Evolutionary conservation across 2,329 filamentous ascomycete species (phyloP), one percentile per base, ranked within the genome.

Genomic region (Calonectria multiphialidica): DNA sequence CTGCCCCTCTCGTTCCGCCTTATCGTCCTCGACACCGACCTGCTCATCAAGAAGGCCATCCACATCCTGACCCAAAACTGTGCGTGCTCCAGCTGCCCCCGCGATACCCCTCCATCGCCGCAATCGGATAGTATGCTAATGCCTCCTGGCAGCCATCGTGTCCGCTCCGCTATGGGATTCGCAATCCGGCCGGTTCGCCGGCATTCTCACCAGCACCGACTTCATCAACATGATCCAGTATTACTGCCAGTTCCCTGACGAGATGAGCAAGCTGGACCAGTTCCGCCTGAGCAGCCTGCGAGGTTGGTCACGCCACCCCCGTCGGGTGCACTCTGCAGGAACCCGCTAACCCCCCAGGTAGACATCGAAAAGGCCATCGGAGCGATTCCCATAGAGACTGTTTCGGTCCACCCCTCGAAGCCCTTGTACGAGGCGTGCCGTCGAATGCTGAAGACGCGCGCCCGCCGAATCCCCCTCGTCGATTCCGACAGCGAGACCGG

Each of bases 221-320:
- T 99, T 97, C 83, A 97, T 99, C 86, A 99, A 99, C 81, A 93
- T 99, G 70, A 98, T 99, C 47, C 96, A 98, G 83, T 99, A 99
- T 85, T 98, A 99, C 87, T 98, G 95, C 88, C 96, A 98, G 84
- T 97, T 97, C 79, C 97, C 96, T 2, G 95, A 98, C 77, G 94
- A 96, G 71, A 90, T 98, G 73, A 92, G 93, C 76, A 93, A 96
- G 81, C 94, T 99, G 79, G 97, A 98, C 77, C 94, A 98, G 83
- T 98, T 99, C 83, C 93, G 95, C 57, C 87, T 99, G 74, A 96
- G 94, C 85, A 98, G 95, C 81, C 90, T 99, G 71, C 91, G 96
- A 90, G 95, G 96, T 98, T 87, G 44, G 73, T 68, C 6, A 37
- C 6, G 16, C 13, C 28, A 33, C 12, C n/a, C 23, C 42, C 49